Base-by-base conservation (phyloP, 768 basidiomycete species). In the Boletus reticuloceps region DNA sequence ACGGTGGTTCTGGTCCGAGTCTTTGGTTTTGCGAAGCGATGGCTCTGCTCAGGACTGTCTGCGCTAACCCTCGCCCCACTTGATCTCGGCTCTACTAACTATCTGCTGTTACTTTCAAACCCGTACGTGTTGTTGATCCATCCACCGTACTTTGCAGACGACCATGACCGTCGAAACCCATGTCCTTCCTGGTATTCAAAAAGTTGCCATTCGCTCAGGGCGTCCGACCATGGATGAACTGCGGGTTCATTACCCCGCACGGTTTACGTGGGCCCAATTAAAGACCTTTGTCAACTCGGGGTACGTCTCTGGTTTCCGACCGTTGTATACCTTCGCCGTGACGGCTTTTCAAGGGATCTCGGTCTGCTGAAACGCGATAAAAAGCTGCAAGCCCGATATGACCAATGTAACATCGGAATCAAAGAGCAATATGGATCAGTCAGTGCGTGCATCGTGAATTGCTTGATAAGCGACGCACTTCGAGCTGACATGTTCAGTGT, bases 211-310 rank as follows among this genome's bases (percentile, higher is more conserved):
- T 32, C 65, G 79, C 12, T 75, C 74, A n/a, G 88, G 89, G 0
- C 83, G 77, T 20, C 90, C 90, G 13, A 89, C 88, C 2, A 72
- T 69, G 37, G 83, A 84, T 49, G 90, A 92, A 60, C 70, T 92
- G 7, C 67, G 82, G 9, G 77, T 71, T 1, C 72, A 89, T 64
- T 92, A 92, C 64, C 89, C 89, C 14, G 77, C 86, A 6, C 83
- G 80, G 58, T 90, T 90, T 60, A 88, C 89, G 0, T 92, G 88
- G 87, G 58, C 69, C 10, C 83, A 92, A 65, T 72, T 92, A 27
- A 91, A 85, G 72, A 79, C 82, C 5, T 91, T 92, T 58, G 77
- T 92, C 47, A 88, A 85, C 65, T 88, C 89, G 53, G 89, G 89
- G 88, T 88, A 67, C 41, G 75, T 65, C 47, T 12, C 12, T 12